These are phyloP conservation scores for Nigrospora osmanthi DNA, from an alignment of 2,329 filamentous ascomycete genomes.

Conservation along the genomic window DNA sequence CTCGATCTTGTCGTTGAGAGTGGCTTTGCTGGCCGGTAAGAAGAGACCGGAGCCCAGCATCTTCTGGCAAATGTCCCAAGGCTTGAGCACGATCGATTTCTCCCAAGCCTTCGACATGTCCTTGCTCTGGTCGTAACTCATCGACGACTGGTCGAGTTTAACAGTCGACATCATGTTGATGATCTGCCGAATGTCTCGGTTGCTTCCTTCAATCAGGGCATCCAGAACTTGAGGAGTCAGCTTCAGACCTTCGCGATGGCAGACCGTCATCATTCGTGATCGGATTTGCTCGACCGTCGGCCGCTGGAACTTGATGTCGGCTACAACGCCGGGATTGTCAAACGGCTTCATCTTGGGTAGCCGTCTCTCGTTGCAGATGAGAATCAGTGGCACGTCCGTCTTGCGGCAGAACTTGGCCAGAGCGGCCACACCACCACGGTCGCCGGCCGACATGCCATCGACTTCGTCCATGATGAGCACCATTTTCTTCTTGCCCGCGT, in stretches of 20 bases:
- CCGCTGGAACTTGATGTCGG: slow-evolving; percentile 78
- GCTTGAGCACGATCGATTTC: slow-evolving; percentile 93
- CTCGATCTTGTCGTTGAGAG: slow-evolving; percentile 95
- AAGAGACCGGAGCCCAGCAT: slow-evolving; percentile 87
- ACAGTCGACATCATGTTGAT: slow-evolving; percentile 98
- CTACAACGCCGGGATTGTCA: slow-evolving; percentile 62
- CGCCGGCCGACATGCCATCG: slow-evolving; percentile 96
- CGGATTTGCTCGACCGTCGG: slow-evolving; percentile 88
- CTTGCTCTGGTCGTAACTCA: slow-evolving; percentile 82
- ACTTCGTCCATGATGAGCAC: slow-evolving; percentile 99
- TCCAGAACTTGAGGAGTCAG: slow-evolving; percentile 79
- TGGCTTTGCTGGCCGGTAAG: slow-evolving; percentile 71
- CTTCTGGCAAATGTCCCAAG: slow-evolving; percentile 95
- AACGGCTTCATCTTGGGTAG: slow-evolving; percentile 98
- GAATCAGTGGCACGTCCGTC: slow-evolving; percentile 86
- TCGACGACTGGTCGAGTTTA: slow-evolving; percentile 73
- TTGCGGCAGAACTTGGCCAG: slow-evolving; percentile 93
- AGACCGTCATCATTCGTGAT: slow-evolving; percentile 90
- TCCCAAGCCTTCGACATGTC: slow-evolving; percentile 97
- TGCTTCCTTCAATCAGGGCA: slow-evolving; percentile 88
- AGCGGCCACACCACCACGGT: slow-evolving; percentile 90
- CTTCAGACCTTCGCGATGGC: slow-evolving; percentile 83
- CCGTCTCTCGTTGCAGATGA: slow-evolving; percentile 94
- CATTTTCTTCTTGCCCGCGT: slow-evolving; percentile 80
- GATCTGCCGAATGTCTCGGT: slow-evolving; percentile 93